Evolutionary conservation across 345 rosid species (phyloP).

Genomic region (Populus ilicifolia): DNA sequence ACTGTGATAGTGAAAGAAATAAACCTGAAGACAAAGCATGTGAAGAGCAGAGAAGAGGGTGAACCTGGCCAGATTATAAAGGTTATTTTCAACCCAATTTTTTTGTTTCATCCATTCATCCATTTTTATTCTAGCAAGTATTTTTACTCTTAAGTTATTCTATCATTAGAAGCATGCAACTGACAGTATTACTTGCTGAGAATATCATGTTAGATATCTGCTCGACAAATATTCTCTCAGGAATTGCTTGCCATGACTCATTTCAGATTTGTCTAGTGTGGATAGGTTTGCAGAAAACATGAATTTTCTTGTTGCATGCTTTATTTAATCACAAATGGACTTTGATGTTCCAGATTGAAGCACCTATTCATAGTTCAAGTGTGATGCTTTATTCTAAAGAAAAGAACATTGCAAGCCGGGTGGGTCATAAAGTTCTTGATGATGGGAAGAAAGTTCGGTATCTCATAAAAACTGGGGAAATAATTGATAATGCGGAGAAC

Average conservation of each 20-base stretch:
- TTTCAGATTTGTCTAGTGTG: not conserved
- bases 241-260: not conserved
- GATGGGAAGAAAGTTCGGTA: slow-evolving; percentile 66
- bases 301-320: not conserved
- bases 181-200: not conserved
- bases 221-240: not conserved
- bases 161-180: not conserved
- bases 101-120: not conserved
- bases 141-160: not conserved
- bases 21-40: slow-evolving; percentile 91
- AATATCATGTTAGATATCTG: not conserved
- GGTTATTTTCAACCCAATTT: slow-evolving; percentile 36
- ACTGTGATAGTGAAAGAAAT: slow-evolving; percentile 59
- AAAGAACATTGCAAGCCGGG: slow-evolving; percentile 64
- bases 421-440: slow-evolving; percentile 75
- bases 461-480: slow-evolving; percentile 82
- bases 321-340: not conserved
- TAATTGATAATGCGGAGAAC: slow-evolving; percentile 62
- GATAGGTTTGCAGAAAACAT: not conserved
- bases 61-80: slow-evolving; percentile 82
- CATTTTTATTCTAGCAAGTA: not conserved
- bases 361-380: slow-evolving; percentile 89
- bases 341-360: slow-evolving; percentile 68
- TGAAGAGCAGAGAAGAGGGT: slow-evolving; percentile 82
- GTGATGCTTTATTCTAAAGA: slow-evolving; percentile 94